Percentiles rank a stretch among this genome's conserved stretches.
phyloP scores from a whole-genome alignment of 1,284 basidiomycete genomes.

The Malassezia slooffiae region DNA sequence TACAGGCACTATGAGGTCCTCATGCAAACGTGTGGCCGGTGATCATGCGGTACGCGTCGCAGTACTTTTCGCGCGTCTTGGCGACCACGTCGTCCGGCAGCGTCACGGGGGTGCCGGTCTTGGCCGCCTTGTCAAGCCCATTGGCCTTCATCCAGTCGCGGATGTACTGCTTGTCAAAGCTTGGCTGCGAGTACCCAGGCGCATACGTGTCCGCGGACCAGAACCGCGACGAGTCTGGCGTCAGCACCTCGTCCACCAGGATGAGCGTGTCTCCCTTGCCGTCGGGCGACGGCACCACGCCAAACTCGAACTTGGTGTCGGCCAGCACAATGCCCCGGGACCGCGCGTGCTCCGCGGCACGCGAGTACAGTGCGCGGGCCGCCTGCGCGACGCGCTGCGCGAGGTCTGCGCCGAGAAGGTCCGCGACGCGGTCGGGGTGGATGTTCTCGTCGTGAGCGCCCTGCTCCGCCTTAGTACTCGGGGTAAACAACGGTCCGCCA shows the following conservation, averaged over 20 bases:
- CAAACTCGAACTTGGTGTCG: conserved; percentile 87
- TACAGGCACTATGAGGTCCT: too few relatives aligned
- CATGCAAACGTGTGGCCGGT: conserved; percentile 31
- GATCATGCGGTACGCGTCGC: conserved; percentile 37
- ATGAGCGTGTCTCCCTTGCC: conserved; percentile 53
- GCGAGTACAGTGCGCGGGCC: conserved; percentile 61
- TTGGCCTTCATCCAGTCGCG: conserved; percentile 60
- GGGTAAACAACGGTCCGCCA: conserved; percentile 70
- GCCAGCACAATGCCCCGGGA: conserved; percentile 80
- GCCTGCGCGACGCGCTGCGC: conserved; percentile 56
- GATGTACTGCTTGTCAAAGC: conserved; percentile 95
- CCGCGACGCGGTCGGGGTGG: conserved; percentile 60
- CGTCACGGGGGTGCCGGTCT: conserved; percentile 28
- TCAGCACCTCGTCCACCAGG: conserved; percentile 88
- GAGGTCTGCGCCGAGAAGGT: conserved; percentile 49
- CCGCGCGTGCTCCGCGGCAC: conserved; percentile 67
- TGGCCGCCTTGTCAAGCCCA: conserved; percentile 31
- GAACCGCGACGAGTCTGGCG: conserved; percentile 93
- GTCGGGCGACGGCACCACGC: conserved; percentile 50
- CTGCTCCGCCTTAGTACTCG: conserved; percentile 90
- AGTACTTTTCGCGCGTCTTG: conserved; percentile 38
- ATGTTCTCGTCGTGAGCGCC: conserved; percentile 97
- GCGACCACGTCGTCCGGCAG: conserved; percentile 37
- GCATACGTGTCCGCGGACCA: conserved; percentile 72
- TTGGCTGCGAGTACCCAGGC: conserved; percentile 66